Evolutionary conservation across 2,329 filamentous ascomycete species (phyloP).

Genomic region (Aureobasidium sp.): DNA sequence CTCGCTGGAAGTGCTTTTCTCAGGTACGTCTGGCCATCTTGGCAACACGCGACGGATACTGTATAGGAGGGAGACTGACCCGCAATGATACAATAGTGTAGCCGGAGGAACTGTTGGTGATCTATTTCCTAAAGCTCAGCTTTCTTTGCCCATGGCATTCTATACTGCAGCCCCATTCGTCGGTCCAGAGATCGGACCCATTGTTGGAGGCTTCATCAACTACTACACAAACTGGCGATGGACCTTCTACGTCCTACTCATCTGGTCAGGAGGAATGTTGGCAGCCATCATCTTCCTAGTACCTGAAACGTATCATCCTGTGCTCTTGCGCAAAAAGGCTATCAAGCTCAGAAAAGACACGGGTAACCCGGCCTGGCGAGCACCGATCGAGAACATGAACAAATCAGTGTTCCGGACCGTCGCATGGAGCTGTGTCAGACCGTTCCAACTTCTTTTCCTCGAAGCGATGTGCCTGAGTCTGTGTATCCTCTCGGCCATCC

Average conservation of each 20-base stretch:
- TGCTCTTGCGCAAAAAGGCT: conserved; percentile 67
- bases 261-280: conserved; percentile 65
- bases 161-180: conserved; percentile 48
- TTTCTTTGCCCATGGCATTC: conserved; percentile 70
- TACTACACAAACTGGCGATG: conserved; percentile 53
- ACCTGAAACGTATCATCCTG: conserved; percentile 75
- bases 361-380: conserved; percentile 66
- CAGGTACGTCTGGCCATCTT: conserved; percentile 16
- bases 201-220: conserved; percentile 75
- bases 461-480: conserved; percentile 83
- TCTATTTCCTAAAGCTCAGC: conserved; percentile 58
- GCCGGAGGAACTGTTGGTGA: conserved; percentile 82
- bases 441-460: conserved; percentile 68
- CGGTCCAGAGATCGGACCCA: conserved; percentile 47
- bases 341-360: conserved; percentile 61
- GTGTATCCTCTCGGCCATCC: conserved; percentile 71
- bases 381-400: conserved; percentile 65
- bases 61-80: neutral
- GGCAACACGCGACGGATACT: neutral
- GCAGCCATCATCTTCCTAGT: conserved; percentile 61
- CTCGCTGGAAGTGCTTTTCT: conserved; percentile 56
- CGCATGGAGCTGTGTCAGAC: conserved; percentile 48
- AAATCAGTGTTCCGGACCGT: conserved; percentile 54
- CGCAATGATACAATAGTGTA: conserved; percentile 38
- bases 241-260: conserved; percentile 74